A percentile compares a stretch with the other conserved stretches of the same genome.
Evolutionary conservation across 768 basidiomycete species (phyloP).

Genomic region (Amanita fuliginea): DNA sequence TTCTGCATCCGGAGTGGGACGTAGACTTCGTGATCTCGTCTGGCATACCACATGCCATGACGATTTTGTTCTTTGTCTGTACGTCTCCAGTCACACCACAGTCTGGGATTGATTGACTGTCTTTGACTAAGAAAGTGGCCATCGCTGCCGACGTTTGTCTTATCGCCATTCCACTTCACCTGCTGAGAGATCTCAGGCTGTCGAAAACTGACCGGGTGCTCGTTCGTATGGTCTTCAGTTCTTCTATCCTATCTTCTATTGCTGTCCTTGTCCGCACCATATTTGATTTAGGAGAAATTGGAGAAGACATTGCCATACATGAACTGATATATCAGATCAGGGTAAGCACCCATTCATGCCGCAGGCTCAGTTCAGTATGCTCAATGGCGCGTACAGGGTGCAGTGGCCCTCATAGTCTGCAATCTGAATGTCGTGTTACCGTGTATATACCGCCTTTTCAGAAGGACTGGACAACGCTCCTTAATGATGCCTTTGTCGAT

Average conservation of each 20-base stretch:
- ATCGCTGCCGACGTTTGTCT: conserved; percentile 13
- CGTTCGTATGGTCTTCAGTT: conserved; percentile 16
- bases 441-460: conserved; percentile 3
- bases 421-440: conserved; percentile 13
- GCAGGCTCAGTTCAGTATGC: too few species aligned
- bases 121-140: not conserved
- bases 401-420: conserved; percentile 13
- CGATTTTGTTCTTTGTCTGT: conserved; percentile 9
- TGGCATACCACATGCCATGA: conserved; percentile 2
- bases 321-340: conserved; percentile 11
- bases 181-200: conserved; percentile 16
- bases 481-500: not conserved
- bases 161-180: conserved; percentile 13
- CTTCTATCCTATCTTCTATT: conserved; percentile 14
- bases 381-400: conserved; percentile 8
- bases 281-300: conserved; percentile 10
- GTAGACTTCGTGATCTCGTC: conserved; percentile 7
- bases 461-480: not conserved
- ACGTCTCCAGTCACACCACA: conserved; percentile 2
- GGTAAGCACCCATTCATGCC: too few species aligned
- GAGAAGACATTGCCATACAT: conserved; percentile 6
- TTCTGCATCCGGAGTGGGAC: conserved; percentile 8
- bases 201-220: conserved; percentile 12
- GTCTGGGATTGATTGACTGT: not conserved
- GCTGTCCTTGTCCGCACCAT: conserved; percentile 12